phyloP scores from a whole-genome alignment of 2,329 filamentous ascomycete genomes.

The Rhynchosporium agropyri region DNA sequence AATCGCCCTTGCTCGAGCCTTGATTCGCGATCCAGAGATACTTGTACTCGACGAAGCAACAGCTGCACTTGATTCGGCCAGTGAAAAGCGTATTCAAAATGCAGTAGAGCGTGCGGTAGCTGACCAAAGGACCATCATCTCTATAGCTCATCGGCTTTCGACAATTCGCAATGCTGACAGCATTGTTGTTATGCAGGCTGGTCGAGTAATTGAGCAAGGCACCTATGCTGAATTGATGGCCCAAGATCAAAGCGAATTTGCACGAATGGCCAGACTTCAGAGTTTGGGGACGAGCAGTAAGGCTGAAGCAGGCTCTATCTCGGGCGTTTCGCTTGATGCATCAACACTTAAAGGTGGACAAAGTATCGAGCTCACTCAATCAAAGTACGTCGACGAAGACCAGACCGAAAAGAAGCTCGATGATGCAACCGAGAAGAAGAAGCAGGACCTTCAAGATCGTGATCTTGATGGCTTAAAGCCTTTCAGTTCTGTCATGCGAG shows the following conservation, averaged over 20 bases:
- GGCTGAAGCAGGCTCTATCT: slow-evolving; percentile 20
- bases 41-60: slow-evolving; percentile 65
- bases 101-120: slow-evolving; percentile 75
- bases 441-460: neutral
- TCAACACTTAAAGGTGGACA: slow-evolving; percentile 12
- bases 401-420: neutral
- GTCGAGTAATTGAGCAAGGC: slow-evolving; percentile 74
- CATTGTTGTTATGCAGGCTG: slow-evolving; percentile 77
- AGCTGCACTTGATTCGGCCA: slow-evolving; percentile 75
- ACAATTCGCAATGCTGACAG: slow-evolving; percentile 90
- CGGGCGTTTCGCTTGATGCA: slow-evolving; percentile 18
- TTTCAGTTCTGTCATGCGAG: slow-evolving; percentile 8
- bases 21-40: slow-evolving; percentile 57
- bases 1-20: slow-evolving; percentile 68
- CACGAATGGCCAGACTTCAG: slow-evolving; percentile 46
- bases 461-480: slow-evolving; percentile 5
- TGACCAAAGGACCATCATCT: slow-evolving; percentile 82
- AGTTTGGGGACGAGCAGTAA: slow-evolving; percentile 28
- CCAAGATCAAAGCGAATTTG: slow-evolving; percentile 53
- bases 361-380: neutral
- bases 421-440: neutral
- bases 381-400: neutral
- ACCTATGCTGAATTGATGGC: slow-evolving; percentile 72
- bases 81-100: slow-evolving; percentile 85
- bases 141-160: slow-evolving; percentile 88